Conservation (phyloP, 1,139 yeast genomes). For the Pichia sp. region DNA sequence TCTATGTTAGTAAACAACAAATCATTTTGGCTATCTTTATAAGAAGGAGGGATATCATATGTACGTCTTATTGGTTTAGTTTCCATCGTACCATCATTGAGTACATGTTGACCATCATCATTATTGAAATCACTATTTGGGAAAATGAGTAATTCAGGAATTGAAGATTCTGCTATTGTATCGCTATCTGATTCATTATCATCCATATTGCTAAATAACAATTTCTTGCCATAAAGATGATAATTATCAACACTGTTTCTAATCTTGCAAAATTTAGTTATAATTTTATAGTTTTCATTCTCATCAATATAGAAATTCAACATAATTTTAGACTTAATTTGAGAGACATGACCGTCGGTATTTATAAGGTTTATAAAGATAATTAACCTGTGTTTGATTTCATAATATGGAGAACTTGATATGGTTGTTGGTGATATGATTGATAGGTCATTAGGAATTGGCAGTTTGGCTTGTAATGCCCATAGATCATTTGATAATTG, state of each 20-base stretch:
- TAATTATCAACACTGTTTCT: slow-evolving; percentile 2
- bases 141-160: slow-evolving; percentile 8
- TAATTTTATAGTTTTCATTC: slow-evolving; percentile 12
- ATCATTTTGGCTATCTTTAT: slow-evolving; percentile 20
- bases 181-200: not conserved
- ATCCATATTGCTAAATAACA: slow-evolving; percentile 5
- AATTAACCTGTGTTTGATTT: slow-evolving; percentile 58
- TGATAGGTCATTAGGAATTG: slow-evolving; percentile 46
- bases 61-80: no score
- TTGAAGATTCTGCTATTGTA: no score
- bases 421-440: slow-evolving; percentile 40
- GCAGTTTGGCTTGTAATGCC: slow-evolving; percentile 42
- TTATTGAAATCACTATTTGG: slow-evolving; percentile 4
- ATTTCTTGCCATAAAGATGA: not conserved
- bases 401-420: not conserved
- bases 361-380: slow-evolving; percentile 47
- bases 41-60: slow-evolving; percentile 18
- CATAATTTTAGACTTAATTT: slow-evolving; percentile 70
- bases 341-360: slow-evolving; percentile 65
- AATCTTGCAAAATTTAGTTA: slow-evolving; percentile 4
- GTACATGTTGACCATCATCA: not conserved
- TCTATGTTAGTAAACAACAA: slow-evolving; percentile 14
- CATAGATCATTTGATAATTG: slow-evolving; percentile 42
- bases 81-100: not conserved
- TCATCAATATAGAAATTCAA: slow-evolving; percentile 40